A percentile compares a stretch with the other conserved stretches of the same genome.
These are phyloP conservation scores for Hypomyces perniciosus DNA, from an alignment of 2,329 filamentous ascomycete genomes.

Conservation along the genomic window DNA sequence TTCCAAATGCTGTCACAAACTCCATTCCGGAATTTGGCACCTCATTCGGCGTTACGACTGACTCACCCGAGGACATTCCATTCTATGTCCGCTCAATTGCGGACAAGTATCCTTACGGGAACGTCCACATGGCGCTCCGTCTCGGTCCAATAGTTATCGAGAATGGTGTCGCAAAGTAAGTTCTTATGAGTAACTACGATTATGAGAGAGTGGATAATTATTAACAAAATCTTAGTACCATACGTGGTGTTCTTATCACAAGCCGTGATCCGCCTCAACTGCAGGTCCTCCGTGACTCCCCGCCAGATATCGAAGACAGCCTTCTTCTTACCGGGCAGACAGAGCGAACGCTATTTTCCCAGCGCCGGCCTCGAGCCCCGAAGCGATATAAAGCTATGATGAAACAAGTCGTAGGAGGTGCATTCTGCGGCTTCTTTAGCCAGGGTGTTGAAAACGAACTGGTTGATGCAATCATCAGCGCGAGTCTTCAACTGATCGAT, in stretches of 20 bases:
- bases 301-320: conserved; percentile 16
- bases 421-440: conserved; percentile 27
- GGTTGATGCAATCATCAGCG: conserved; percentile 22
- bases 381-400: conserved; percentile 33
- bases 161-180: conserved; percentile 33
- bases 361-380: conserved; percentile 13
- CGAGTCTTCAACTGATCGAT: conserved; percentile 19
- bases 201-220: background rate
- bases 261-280: conserved; percentile 20
- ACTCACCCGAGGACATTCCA: conserved; percentile 23
- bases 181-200: background rate
- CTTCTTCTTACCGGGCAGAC: conserved; percentile 17
- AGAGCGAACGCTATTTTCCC: conserved; percentile 15
- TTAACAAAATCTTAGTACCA: conserved; percentile 14
- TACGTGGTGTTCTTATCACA: conserved; percentile 23
- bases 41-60: conserved; percentile 16
- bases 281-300: conserved; percentile 19
- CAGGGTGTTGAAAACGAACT: conserved; percentile 22
- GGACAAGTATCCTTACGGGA: conserved; percentile 31
- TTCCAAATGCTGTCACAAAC: conserved; percentile 12
- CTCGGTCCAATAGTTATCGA: conserved; percentile 35
- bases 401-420: conserved; percentile 34
- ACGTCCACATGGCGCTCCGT: conserved; percentile 35
- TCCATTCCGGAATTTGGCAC: conserved; percentile 17
- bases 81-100: conserved; percentile 24